These are phyloP conservation scores for Arabidopsis lyrata DNA, from an alignment of 441 rosid species.

Conservation along the genomic window DNA sequence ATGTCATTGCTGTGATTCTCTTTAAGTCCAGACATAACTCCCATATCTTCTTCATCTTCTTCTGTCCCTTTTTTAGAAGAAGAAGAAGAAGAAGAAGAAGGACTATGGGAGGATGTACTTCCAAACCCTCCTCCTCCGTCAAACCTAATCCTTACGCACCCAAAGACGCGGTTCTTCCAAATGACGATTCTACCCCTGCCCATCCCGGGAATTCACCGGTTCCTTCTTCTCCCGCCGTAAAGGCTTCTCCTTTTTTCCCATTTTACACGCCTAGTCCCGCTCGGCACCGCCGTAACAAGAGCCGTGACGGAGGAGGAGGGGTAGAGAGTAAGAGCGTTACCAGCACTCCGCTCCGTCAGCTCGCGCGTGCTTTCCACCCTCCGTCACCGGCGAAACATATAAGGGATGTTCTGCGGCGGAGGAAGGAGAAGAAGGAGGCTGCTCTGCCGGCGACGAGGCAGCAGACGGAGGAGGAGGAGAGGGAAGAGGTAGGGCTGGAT, in stretches of 20 bases:
- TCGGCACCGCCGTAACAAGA: constrained; percentile 54
- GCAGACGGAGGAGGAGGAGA: constrained; percentile 51
- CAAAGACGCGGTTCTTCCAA: constrained; percentile 41
- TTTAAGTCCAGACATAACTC: constrained; percentile 28
- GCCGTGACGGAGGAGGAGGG: constrained; percentile 43
- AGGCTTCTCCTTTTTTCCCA: constrained; percentile 75
- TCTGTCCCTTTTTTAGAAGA: background rate
- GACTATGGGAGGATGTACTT: constrained; percentile 77
- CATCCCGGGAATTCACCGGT: constrained; percentile 50
- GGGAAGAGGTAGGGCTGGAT: constrained; percentile 64
- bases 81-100: constrained; percentile 7
- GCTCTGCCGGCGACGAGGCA: constrained; percentile 27
- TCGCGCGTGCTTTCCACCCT: constrained; percentile 77
- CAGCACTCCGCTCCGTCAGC: constrained; percentile 68
- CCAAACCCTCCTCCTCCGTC: constrained; percentile 64
- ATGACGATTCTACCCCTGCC: constrained; percentile 47
- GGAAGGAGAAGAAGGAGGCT: constrained; percentile 53
- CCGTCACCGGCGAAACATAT: constrained; percentile 98
- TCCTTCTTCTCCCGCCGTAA: constrained; percentile 43
- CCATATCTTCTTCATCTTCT: constrained; percentile 5
- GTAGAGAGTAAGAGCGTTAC: constrained; percentile 46
- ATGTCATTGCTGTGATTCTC: constrained; percentile 48
- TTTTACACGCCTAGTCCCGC: constrained; percentile 83
- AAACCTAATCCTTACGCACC: constrained; percentile 76
- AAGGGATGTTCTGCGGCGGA: constrained; percentile 64